These are phyloP conservation scores for Glutinoglossum americanum DNA, from an alignment of 495 filamentous ascomycete species.

Conservation along the genomic window DNA sequence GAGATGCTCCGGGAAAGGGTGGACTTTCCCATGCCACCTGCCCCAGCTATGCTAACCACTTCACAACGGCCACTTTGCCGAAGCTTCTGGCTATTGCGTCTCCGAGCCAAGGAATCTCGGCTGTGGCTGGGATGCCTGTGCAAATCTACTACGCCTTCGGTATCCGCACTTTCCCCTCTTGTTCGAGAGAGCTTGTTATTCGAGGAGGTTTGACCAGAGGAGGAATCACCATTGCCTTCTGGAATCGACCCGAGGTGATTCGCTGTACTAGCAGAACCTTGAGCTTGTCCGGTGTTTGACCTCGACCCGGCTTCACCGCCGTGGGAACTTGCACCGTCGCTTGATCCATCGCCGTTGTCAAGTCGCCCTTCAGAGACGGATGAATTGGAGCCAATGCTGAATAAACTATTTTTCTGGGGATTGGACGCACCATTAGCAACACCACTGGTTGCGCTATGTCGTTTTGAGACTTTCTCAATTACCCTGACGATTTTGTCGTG, in stretches of 20 bases:
- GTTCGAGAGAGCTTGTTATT: neutral
- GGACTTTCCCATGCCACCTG: conserved; percentile 65
- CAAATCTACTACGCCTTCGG: conserved; percentile 2
- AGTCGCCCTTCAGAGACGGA: conserved; percentile 1
- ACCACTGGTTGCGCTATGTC: conserved; percentile 19
- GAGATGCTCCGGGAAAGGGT: conserved; percentile 61
- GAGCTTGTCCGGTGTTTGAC: neutral
- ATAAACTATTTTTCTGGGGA: conserved; percentile 16
- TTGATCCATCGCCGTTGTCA: neutral
- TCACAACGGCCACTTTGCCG: conserved; percentile 50
- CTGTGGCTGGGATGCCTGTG: conserved; percentile 4
- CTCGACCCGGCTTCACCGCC: conserved; percentile 17
- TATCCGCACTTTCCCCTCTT: neutral
- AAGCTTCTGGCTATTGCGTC: conserved; percentile 30
- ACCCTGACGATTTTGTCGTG: conserved; percentile 43
- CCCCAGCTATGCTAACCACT: conserved; percentile 54
- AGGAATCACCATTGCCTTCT: neutral
- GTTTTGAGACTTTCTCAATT: conserved; percentile 46
- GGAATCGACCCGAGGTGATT: neutral
- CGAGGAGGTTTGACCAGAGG: neutral
- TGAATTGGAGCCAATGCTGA: conserved; percentile 25
- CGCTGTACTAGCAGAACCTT: neutral
- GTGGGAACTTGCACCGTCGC: conserved; percentile 5
- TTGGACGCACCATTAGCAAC: conserved; percentile 16
- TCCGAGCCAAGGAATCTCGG: conserved; percentile 7